Evolutionary conservation across 371 early-diverging fungal genomes (phyloP).

Genomic region (Coemansia sp.): DNA sequence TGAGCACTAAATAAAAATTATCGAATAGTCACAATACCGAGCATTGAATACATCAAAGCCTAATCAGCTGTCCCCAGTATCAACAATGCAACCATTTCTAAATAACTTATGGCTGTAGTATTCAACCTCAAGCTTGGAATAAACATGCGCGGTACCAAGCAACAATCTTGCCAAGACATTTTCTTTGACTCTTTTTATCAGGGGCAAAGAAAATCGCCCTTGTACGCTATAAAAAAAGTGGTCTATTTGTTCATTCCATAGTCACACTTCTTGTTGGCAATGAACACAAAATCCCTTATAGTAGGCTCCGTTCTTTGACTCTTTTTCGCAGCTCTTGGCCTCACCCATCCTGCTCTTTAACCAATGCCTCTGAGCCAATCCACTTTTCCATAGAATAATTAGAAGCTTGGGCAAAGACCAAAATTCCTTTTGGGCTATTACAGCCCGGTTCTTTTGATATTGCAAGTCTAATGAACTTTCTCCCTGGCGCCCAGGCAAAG

Average conservation of each 20-base stretch:
- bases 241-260: neutral
- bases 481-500: too few relatives aligned
- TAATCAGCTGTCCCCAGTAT: neutral
- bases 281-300: neutral
- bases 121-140: neutral
- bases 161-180: neutral
- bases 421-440: neutral
- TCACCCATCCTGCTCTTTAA: neutral
- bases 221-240: neutral
- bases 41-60: neutral
- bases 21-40: neutral
- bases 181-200: neutral
- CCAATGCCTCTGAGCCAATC: neutral
- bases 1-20: neutral
- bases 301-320: neutral
- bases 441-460: neutral
- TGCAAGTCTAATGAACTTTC: neutral
- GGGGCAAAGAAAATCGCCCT: neutral
- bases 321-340: neutral
- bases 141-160: neutral
- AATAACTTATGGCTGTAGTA: neutral
- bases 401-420: neutral
- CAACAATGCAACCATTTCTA: neutral
- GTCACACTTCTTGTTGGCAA: neutral
- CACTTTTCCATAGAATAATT: neutral